Conservation (phyloP, 139 green algal genomes). For the Pseudopediastrum boryanum region DNA sequence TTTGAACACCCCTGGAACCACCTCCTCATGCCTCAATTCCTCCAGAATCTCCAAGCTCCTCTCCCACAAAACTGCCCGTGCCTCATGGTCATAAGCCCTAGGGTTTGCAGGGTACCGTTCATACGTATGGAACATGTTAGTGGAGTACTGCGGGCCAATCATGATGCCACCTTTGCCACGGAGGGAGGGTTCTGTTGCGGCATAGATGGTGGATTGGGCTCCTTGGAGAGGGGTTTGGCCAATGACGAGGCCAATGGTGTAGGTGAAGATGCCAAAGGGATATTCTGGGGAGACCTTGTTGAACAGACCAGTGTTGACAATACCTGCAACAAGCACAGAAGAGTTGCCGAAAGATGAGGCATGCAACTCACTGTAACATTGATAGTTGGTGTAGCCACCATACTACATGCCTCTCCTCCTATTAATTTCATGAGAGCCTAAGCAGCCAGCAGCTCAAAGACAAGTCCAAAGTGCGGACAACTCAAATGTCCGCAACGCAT, state of each 20-base stretch:
- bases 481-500: too few relatives aligned
- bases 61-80: constrained; percentile 12
- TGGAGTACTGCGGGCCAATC: constrained; percentile 22
- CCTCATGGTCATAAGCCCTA: constrained; percentile 19
- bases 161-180: constrained; percentile 24
- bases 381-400: too few relatives aligned
- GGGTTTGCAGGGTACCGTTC: constrained; percentile 12
- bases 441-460: too few relatives aligned
- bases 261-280: constrained; percentile 14
- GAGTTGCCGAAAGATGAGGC: too few relatives aligned
- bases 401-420: too few relatives aligned
- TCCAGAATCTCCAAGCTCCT: not conserved
- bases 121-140: constrained; percentile 8
- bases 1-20: too few relatives aligned
- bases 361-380: too few relatives aligned
- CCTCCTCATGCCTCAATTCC: not conserved
- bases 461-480: too few relatives aligned
- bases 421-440: too few relatives aligned
- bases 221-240: constrained; percentile 19
- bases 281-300: constrained; percentile 28
- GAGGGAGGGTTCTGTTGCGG: constrained; percentile 23
- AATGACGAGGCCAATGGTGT: not conserved
- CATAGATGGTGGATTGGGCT: constrained; percentile 26
- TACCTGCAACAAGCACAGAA: not conserved
- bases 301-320: constrained; percentile 11